Percentiles rank a stretch among this genome's conserved stretches.
These are phyloP conservation scores for Hericium rajendrae DNA, from an alignment of 768 basidiomycete species.

Conservation along the genomic window DNA sequence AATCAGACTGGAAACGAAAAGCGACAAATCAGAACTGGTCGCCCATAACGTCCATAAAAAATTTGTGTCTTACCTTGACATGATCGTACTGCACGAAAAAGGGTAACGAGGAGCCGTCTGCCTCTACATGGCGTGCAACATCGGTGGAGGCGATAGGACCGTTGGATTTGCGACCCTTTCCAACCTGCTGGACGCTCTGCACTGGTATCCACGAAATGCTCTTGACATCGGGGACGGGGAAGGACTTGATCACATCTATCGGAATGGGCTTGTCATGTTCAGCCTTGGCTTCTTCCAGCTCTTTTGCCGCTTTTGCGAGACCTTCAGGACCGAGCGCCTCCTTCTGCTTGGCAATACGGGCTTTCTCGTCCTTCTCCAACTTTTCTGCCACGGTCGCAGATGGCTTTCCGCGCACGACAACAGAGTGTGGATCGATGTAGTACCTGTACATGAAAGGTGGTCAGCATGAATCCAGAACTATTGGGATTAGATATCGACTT, in stretches of 20 bases:
- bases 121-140: conserved; percentile 53
- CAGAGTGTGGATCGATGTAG: conserved; percentile 59
- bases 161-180: conserved; percentile 32
- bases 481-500: conserved; percentile 38
- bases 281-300: conserved; percentile 73
- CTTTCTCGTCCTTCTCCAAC: conserved; percentile 74
- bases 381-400: conserved; percentile 75
- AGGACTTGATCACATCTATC: conserved; percentile 64
- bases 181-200: conserved; percentile 54
- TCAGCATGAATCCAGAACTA: not conserved
- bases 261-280: conserved; percentile 84
- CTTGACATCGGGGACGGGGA: conserved; percentile 87
- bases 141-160: conserved; percentile 26
- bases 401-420: conserved; percentile 81
- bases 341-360: conserved; percentile 61
- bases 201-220: conserved; percentile 89
- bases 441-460: conserved; percentile 41
- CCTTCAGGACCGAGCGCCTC: conserved; percentile 71
- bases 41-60: not conserved
- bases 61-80: conserved; percentile 53
- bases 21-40: not conserved
- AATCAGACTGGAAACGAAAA: conserved; percentile 61
- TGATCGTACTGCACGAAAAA: conserved; percentile 94
- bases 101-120: conserved; percentile 60
- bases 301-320: conserved; percentile 54